Base-by-base conservation (phyloP, 2,329 filamentous ascomycete species). In the Bertia moriformis region DNA sequence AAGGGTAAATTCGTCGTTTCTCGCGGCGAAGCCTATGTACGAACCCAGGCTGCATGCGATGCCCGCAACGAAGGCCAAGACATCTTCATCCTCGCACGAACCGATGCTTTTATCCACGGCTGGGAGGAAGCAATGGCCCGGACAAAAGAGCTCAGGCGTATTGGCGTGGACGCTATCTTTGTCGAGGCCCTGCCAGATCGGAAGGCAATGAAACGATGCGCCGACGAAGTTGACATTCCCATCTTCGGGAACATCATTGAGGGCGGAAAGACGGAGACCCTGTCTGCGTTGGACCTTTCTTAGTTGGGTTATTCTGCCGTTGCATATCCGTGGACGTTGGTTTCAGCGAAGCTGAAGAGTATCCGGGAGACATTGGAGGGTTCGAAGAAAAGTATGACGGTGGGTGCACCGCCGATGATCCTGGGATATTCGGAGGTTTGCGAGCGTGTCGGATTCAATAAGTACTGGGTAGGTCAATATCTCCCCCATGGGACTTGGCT, bases 161-260 rank as follows among this genome's bases (percentile, higher is more conserved):
- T 66, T 14, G 62, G 63, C 0, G 62, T 59, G 0, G 62, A 66
- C 39, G 57, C 57, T 1, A 54, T 66, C n/a, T 66, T 67, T 32
- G 48, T 62, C 2, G 58, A 67, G 44, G 63, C 62, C 0, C 49
- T 66, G 1, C 61, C 63, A 0, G 60, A 66, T 41, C 53, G 58
- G 0, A 58, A 58, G 1, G 41, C 58, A 0, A 67, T 67, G 64
- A 47, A 48, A 15, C 56, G 47, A 37, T 57, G 55, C 5, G 51
- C 55, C 1, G 43, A 56, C 18, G 56, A 62, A 4, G 39, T 66
- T 7, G 48, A 55, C 14, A 53, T 62, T 19, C 58, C 62, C 0
- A 48, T 57, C 4, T 56, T 65, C 14, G 62, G 57, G 3, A 67
- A 66, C 43, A 63, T 62, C 29, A 62, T 63, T 22, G 57, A 62